Evolutionary conservation across 257 asterid genomes (phyloP).

Genomic region (Avicennia marina): DNA sequence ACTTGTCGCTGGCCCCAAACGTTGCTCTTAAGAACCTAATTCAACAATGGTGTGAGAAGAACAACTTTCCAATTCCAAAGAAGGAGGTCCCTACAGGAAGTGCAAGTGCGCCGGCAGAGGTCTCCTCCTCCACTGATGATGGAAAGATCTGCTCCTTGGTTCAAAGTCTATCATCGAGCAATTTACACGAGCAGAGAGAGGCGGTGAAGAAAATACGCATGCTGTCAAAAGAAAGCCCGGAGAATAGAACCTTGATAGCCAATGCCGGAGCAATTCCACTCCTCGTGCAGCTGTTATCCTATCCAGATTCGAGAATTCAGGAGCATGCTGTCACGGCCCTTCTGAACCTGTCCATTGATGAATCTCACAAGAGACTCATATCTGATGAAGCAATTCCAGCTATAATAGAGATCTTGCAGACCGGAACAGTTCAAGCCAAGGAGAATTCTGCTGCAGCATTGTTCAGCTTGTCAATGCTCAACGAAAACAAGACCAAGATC

Average conservation of each 20-base stretch:
- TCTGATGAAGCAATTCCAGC: slow-evolving; percentile 61
- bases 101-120: slow-evolving; percentile 10
- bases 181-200: slow-evolving; percentile 54
- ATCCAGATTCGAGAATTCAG: slow-evolving; percentile 74
- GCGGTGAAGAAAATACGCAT: slow-evolving; percentile 65
- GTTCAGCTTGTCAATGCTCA: slow-evolving; percentile 80
- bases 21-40: slow-evolving; percentile 72
- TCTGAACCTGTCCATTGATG: slow-evolving; percentile 79
- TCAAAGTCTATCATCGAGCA: slow-evolving; percentile 45
- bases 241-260: slow-evolving; percentile 56
- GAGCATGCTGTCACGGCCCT: slow-evolving; percentile 85
- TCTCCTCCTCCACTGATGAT: slow-evolving; percentile 9
- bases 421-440: slow-evolving; percentile 53
- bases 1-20: slow-evolving; percentile 62
- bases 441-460: slow-evolving; percentile 81
- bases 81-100: slow-evolving; percentile 25
- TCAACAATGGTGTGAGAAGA: slow-evolving; percentile 65
- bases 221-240: slow-evolving; percentile 70
- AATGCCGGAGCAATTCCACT: slow-evolving; percentile 60
- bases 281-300: slow-evolving; percentile 57
- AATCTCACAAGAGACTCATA: slow-evolving; percentile 68
- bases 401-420: slow-evolving; percentile 56
- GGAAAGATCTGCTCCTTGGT: slow-evolving; percentile 34
- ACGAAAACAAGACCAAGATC: slow-evolving; percentile 67
- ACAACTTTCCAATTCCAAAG: slow-evolving; percentile 45